These are phyloP conservation scores for Phlebopus sp. DNA, from an alignment of 1,284 basidiomycete genomes.

Conservation along the genomic window DNA sequence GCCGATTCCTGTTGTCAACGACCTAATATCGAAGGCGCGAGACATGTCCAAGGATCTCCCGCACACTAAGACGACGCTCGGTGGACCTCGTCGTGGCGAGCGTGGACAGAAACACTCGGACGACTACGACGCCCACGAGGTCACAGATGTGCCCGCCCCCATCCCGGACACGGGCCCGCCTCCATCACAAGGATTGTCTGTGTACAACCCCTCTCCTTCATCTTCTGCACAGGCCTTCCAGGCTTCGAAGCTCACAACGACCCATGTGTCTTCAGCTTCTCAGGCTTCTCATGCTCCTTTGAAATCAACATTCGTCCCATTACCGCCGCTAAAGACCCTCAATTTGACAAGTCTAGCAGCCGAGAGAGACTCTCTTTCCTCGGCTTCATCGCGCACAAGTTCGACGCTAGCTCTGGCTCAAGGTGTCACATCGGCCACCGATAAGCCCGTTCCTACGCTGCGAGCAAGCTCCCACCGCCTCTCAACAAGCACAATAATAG, in stretches of 20 bases:
- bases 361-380: slow-evolving; percentile 15
- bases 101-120: slow-evolving; percentile 9
- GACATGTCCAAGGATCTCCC: not conserved
- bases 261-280: not conserved
- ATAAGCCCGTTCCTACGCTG: slow-evolving; percentile 2
- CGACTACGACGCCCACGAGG: slow-evolving; percentile 33
- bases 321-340: slow-evolving; percentile 28
- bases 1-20: slow-evolving; percentile 18
- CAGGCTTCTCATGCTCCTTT: slow-evolving; percentile 13
- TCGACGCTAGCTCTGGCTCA: slow-evolving; percentile 9
- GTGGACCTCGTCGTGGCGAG: slow-evolving; percentile 7
- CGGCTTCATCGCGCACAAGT: slow-evolving; percentile 12
- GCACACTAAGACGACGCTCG: slow-evolving; percentile 10
- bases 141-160: slow-evolving; percentile 52
- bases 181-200: slow-evolving; percentile 14
- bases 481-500: slow-evolving; percentile 47
- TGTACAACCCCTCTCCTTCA: slow-evolving; percentile 1
- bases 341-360: slow-evolving; percentile 22
- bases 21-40: slow-evolving; percentile 15
- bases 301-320: slow-evolving; percentile 26
- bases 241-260: not conserved
- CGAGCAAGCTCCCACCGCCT: slow-evolving; percentile 13
- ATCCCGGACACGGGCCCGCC: slow-evolving; percentile 47
- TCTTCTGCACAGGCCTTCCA: slow-evolving; percentile 7
- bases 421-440: slow-evolving; percentile 3